Evolutionary conservation across 768 basidiomycete genomes (phyloP).

Genomic region (Suillus bovinus): DNA sequence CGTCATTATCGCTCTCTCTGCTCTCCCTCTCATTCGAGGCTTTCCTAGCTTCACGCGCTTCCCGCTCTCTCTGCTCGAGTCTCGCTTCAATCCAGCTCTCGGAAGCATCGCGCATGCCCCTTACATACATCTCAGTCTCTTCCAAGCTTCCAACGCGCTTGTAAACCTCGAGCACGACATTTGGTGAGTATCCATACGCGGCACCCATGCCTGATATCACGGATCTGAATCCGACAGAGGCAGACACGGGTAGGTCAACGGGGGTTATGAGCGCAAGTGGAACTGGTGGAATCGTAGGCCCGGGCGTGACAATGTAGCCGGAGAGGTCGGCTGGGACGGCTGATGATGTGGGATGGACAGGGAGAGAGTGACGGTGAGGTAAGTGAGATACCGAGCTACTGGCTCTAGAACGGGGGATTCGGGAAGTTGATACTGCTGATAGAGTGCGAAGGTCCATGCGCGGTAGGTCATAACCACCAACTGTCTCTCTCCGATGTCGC

Average conservation of each 20-base stretch:
- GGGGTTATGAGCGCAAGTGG: slow-evolving; percentile 3
- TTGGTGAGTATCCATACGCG: slow-evolving; percentile 45
- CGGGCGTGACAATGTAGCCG: slow-evolving; percentile 8
- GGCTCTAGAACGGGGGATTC: neutral
- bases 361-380: slow-evolving; percentile 22
- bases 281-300: neutral
- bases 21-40: neutral
- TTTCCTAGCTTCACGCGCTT: neutral
- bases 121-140: slow-evolving; percentile 39
- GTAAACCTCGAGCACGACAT: slow-evolving; percentile 43
- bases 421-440: slow-evolving; percentile 12
- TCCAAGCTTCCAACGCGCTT: slow-evolving; percentile 33
- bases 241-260: slow-evolving; percentile 17
- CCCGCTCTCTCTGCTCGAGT: slow-evolving; percentile 5
- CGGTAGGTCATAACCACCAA: slow-evolving; percentile 15
- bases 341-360: slow-evolving; percentile 12
- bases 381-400: neutral
- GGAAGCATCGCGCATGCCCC: slow-evolving; percentile 39
- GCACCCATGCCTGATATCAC: slow-evolving; percentile 41
- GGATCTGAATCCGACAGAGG: slow-evolving; percentile 30
- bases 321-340: neutral
- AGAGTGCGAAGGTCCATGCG: slow-evolving; percentile 25
- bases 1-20: too few relatives aligned
- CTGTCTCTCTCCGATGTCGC: slow-evolving; percentile 14
- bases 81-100: slow-evolving; percentile 25